These are phyloP conservation scores for Pythium myriotylum DNA, from an alignment of 352 stramenopile species.

Conservation along the genomic window DNA sequence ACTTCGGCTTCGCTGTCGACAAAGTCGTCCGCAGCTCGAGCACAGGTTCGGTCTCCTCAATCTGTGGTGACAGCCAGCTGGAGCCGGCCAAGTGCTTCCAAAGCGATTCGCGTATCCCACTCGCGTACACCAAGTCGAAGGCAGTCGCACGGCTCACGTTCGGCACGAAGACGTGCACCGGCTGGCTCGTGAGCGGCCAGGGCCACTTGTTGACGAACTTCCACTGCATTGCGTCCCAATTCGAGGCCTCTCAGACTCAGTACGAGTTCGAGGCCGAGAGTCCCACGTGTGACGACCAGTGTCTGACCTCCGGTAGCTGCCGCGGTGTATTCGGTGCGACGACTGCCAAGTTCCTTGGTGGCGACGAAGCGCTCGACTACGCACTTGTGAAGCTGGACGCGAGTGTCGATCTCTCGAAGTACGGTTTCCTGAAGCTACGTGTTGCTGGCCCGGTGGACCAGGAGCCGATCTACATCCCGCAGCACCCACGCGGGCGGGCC, in stretches of 20 bases:
- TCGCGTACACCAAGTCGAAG: conserved; percentile 32
- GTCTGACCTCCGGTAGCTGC: conserved; percentile 26
- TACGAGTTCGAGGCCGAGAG: conserved; percentile 48
- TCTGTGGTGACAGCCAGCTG: conserved; percentile 42
- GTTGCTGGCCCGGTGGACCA: conserved; percentile 26
- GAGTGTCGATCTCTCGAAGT: conserved; percentile 30
- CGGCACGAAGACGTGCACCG: conserved; percentile 35
- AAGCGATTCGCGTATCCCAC: conserved; percentile 23
- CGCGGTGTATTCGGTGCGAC: conserved; percentile 31
- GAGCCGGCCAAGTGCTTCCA: conserved; percentile 38
- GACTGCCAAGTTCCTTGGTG: conserved; percentile 26
- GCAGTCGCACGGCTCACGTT: conserved; percentile 41
- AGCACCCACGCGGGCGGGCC: conserved; percentile 16
- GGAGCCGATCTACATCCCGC: conserved; percentile 28
- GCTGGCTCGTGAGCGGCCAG: conserved; percentile 45
- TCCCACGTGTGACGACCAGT: conserved; percentile 31
- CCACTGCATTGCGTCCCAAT: conserved; percentile 40
- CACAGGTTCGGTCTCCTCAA: conserved; percentile 7
- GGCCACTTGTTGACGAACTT: conserved; percentile 50
- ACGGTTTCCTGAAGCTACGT: conserved; percentile 38
- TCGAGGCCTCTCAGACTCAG: conserved; percentile 25
- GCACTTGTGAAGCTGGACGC: conserved; percentile 45
- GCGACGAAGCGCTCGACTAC: conserved; percentile 37
- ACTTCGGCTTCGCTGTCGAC: conserved; percentile 38
- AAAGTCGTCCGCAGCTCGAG: conserved; percentile 34